phyloP scores from a whole-genome alignment of 2,329 filamentous ascomycete genomes.

The Colletotrichum chlorophyti region DNA sequence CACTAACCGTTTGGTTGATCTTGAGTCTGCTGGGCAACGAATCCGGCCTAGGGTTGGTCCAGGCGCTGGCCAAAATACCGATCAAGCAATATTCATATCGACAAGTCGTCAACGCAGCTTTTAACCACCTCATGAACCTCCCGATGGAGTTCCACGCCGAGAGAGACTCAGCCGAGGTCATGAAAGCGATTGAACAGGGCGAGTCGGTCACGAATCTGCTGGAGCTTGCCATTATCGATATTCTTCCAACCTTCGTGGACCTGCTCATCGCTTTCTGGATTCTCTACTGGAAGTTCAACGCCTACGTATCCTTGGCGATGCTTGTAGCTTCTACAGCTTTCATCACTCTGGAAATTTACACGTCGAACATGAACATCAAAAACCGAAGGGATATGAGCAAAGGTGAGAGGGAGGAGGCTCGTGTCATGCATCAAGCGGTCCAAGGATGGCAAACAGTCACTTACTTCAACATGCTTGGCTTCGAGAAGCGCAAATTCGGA shows the following conservation, averaged over 20 bases:
- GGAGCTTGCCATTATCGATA: slow-evolving; percentile 64
- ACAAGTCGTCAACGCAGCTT: slow-evolving; percentile 65
- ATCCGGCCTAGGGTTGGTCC: slow-evolving; percentile 28
- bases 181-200: slow-evolving; percentile 70
- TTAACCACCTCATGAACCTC: slow-evolving; percentile 72
- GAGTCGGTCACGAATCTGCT: slow-evolving; percentile 65
- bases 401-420: slow-evolving; percentile 54
- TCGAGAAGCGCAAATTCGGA: slow-evolving; percentile 37
- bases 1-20: slow-evolving; percentile 7
- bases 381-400: slow-evolving; percentile 45
- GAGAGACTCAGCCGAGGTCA: slow-evolving; percentile 69
- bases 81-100: slow-evolving; percentile 52
- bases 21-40: not conserved
- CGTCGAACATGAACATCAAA: slow-evolving; percentile 45
- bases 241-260: slow-evolving; percentile 69
- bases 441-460: slow-evolving; percentile 66
- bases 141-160: slow-evolving; percentile 75
- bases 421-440: slow-evolving; percentile 63
- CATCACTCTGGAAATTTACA: slow-evolving; percentile 35
- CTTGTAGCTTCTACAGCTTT: slow-evolving; percentile 31
- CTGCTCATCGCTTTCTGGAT: slow-evolving; percentile 66
- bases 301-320: slow-evolving; percentile 57
- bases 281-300: slow-evolving; percentile 67
- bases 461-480: slow-evolving; percentile 45
- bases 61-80: slow-evolving; percentile 39